Conservation (phyloP, 2,329 filamentous ascomycete genomes). For the Diaporthe sp. region DNA sequence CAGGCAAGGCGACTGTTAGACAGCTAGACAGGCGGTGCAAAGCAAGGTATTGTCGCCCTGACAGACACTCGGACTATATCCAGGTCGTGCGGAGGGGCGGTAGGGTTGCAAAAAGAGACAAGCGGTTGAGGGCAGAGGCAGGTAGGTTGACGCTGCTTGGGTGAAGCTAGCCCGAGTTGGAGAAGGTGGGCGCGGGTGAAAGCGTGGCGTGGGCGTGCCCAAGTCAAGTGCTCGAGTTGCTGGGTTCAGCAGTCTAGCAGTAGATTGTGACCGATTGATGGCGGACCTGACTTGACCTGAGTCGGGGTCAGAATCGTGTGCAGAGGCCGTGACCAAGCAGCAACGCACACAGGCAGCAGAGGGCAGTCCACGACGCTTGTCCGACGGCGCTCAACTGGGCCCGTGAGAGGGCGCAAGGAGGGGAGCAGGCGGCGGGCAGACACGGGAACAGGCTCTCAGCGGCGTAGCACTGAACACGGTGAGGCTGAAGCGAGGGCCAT, state of each 20-base stretch:
- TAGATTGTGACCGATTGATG: slow-evolving; percentile 23
- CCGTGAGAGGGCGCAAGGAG: background rate
- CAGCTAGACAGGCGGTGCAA: background rate
- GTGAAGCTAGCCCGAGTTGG: slow-evolving; percentile 26
- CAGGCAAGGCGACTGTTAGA: background rate
- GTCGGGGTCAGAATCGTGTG: background rate
- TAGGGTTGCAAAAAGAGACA: slow-evolving; percentile 6
- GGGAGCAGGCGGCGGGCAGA: background rate
- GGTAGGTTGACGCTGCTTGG: slow-evolving; percentile 15
- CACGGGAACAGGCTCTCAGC: background rate
- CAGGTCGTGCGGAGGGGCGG: slow-evolving; percentile 16
- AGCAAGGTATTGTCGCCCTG: background rate
- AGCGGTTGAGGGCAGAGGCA: slow-evolving; percentile 1
- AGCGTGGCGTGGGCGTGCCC: background rate
- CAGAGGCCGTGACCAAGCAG: background rate
- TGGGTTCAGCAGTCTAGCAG: background rate
- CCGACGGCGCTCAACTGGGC: background rate
- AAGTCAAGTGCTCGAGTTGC: slow-evolving; percentile 18
- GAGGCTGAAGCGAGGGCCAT: slow-evolving; percentile 29
- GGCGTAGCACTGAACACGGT: slow-evolving; percentile 25
- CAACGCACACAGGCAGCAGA: background rate
- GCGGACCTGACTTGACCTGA: background rate
- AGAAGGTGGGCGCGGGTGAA: slow-evolving; percentile 17
- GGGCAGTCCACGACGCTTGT: background rate
- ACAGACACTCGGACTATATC: background rate